Percentiles rank a stretch among this genome's conserved stretches.
Conservation (phyloP, 257 asterid genomes). For the Hygrophila difformis region DNA sequence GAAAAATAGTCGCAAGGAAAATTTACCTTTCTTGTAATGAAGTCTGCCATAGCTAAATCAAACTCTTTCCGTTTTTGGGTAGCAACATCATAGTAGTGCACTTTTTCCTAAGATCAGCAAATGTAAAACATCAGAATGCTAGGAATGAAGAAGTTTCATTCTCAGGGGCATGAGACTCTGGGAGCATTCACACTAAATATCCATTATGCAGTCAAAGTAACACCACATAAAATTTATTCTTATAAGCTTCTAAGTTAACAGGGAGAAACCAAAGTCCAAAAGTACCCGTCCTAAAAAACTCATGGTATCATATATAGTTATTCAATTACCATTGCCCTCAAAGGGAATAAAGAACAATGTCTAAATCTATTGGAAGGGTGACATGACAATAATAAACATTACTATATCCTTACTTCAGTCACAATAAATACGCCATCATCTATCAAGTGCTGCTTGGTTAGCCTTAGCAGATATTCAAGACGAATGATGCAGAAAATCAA, state of each 20-base stretch:
- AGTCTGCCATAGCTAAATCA: constrained; percentile 64
- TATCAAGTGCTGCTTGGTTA: background rate
- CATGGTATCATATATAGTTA: too few relatives aligned
- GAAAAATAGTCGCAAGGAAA: background rate
- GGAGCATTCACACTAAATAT: too few relatives aligned
- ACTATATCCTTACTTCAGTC: too few relatives aligned
- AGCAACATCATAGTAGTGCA: constrained; percentile 81
- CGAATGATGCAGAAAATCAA: background rate
- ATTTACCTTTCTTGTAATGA: constrained; percentile 49
- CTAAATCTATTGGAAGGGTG: too few relatives aligned
- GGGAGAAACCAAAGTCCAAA: too few relatives aligned
- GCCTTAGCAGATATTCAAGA: background rate
- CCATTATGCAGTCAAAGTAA: too few relatives aligned
- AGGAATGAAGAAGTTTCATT: background rate
- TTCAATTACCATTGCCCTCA: too few relatives aligned
- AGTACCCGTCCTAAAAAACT: too few relatives aligned
- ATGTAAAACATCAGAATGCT: constrained; percentile 5
- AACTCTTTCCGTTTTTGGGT: constrained; percentile 90
- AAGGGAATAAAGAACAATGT: too few relatives aligned
- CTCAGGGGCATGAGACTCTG: background rate
- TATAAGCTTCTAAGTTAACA: too few relatives aligned
- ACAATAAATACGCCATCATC: background rate
- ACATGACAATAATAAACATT: too few relatives aligned
- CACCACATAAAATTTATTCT: too few relatives aligned
- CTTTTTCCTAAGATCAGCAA: constrained; percentile 59